Evolutionary conservation across 2,329 filamentous ascomycete species (phyloP).

Genomic region (Microascus cirrosus): DNA sequence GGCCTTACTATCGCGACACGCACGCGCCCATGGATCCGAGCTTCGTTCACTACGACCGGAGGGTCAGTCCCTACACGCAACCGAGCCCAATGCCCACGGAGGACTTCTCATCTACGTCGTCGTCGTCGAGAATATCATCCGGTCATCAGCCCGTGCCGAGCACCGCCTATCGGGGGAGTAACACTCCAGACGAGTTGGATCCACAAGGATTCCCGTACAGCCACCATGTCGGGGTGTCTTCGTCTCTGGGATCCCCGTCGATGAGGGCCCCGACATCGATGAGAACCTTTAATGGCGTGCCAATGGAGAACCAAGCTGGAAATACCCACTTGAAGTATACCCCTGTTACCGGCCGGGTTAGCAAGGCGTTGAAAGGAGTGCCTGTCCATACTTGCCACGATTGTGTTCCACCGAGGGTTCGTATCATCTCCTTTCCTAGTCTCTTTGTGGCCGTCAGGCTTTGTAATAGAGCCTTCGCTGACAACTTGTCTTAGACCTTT

Average conservation of each 20-base stretch:
- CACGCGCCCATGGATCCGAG: background rate
- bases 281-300: constrained; percentile 23
- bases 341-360: constrained; percentile 44
- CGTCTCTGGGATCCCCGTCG: constrained; percentile 9
- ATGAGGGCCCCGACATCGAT: constrained; percentile 10
- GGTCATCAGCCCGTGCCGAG: constrained; percentile 9
- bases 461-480: background rate
- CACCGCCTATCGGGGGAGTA: constrained; percentile 27
- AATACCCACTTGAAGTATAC: constrained; percentile 37
- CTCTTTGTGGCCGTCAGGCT: background rate
- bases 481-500: constrained; percentile 35
- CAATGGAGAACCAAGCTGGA: background rate
- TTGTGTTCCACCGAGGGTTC: constrained; percentile 6
- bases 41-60: background rate
- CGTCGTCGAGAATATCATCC: background rate
- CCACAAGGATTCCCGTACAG: constrained; percentile 16
- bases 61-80: background rate
- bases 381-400: constrained; percentile 42
- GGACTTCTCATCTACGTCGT: constrained; percentile 1
- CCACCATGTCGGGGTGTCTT: constrained; percentile 12
- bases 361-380: constrained; percentile 48
- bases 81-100: background rate
- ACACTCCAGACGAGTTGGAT: constrained; percentile 38
- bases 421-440: background rate
- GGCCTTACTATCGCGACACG: background rate